Conservation (phyloP, 306 rosid genomes). For the Medicago arabica region DNA sequence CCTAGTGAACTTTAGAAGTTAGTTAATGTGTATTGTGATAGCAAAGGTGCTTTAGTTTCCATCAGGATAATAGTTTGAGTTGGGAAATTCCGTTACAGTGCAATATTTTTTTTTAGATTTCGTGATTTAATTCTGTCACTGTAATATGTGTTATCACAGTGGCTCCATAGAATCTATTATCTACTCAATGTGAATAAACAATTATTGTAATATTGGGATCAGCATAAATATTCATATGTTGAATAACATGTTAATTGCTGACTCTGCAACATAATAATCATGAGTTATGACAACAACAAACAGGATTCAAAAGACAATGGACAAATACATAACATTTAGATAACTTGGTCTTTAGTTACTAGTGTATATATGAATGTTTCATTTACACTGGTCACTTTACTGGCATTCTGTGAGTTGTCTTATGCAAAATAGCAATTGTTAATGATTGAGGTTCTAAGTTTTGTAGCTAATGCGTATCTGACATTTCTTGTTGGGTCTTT, state of each 20-base stretch:
- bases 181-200: not conserved
- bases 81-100: constrained; percentile 15
- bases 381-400: constrained; percentile 17
- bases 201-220: constrained; percentile 27
- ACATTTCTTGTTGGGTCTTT: constrained; percentile 15
- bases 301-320: constrained; percentile 19
- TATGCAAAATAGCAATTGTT: constrained; percentile 23
- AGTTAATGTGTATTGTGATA: constrained; percentile 19
- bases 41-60: constrained; percentile 22
- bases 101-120: not conserved
- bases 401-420: constrained; percentile 3
- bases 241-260: constrained; percentile 2
- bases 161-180: constrained; percentile 18
- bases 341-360: constrained; percentile 11
- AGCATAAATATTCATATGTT: constrained; percentile 8
- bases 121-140: not conserved
- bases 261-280: constrained; percentile 26
- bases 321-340: constrained; percentile 17
- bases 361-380: constrained; percentile 19
- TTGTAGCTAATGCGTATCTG: constrained; percentile 17
- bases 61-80: not conserved
- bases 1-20: constrained; percentile 16
- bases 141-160: not conserved
- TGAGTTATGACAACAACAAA: constrained; percentile 3
- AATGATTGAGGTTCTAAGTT: not conserved